Evolutionary conservation across 371 early-diverging fungal genomes (phyloP).

Genomic region (Rhizopus delemar): DNA sequence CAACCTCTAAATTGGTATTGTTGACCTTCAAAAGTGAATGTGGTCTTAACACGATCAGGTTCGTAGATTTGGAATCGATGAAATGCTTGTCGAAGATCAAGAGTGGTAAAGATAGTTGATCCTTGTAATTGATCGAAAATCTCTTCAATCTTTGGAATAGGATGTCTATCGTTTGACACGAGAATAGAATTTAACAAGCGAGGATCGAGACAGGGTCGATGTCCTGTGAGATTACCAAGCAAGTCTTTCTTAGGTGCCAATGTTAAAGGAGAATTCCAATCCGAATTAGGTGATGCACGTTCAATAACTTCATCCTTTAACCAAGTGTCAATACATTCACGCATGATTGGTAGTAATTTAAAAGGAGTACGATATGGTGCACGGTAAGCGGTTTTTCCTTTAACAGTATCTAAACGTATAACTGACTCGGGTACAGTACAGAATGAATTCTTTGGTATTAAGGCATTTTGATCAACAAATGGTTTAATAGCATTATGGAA

Average conservation of each 20-base stretch:
- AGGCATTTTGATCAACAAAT: too few relatives aligned
- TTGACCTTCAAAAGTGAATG: neutral
- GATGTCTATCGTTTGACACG: neutral
- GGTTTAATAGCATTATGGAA: too few relatives aligned
- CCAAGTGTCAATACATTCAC: too few relatives aligned
- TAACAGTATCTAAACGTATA: too few relatives aligned
- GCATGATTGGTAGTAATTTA: too few relatives aligned
- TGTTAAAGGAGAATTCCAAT: neutral
- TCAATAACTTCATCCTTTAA: too few relatives aligned
- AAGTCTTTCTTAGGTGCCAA: neutral
- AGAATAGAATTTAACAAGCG: neutral
- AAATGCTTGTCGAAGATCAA: neutral
- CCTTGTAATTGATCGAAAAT: neutral
- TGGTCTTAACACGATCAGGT: neutral
- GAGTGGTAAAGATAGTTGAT: neutral
- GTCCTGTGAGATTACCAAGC: neutral
- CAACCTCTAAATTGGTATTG: slow-evolving; percentile 6
- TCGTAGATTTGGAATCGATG: neutral
- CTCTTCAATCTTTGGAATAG: neutral
- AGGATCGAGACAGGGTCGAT: neutral
- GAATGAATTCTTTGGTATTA: too few relatives aligned
- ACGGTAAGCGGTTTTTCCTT: too few relatives aligned
- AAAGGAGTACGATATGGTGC: too few relatives aligned
- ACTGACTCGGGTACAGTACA: too few relatives aligned
- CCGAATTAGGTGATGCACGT: too few relatives aligned